Evolutionary conservation across 2,329 filamentous ascomycete species (phyloP).

Genomic region (Diaporthe helianthi): DNA sequence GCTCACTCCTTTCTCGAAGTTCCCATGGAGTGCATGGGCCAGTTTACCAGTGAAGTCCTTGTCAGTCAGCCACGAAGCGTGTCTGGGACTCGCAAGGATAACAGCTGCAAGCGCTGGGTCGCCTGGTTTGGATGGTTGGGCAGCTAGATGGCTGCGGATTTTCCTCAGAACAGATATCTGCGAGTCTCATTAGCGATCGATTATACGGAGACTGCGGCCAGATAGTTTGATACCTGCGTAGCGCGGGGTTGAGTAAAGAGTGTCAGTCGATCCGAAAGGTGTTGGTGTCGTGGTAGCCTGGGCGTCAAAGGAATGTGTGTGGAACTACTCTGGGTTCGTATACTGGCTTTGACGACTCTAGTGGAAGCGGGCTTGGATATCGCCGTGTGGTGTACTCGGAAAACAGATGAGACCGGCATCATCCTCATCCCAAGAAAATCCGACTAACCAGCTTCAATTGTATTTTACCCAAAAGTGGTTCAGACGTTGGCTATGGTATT

Average conservation of each 20-base stretch:
- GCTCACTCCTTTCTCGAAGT: conserved; percentile 31
- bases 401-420: neutral
- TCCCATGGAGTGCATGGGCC: conserved; percentile 5
- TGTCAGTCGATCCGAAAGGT: neutral
- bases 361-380: neutral
- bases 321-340: conserved; percentile 7
- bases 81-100: conserved; percentile 56
- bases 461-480: neutral
- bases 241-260: conserved; percentile 5
- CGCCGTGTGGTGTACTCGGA: neutral
- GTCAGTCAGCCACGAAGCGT: conserved; percentile 57
- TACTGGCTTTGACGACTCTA: neutral
- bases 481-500: neutral
- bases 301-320: neutral
- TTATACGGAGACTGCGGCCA: neutral
- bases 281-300: neutral
- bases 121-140: neutral
- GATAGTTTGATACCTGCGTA: conserved; percentile 4
- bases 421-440: neutral
- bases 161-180: conserved; percentile 3
- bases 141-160: neutral
- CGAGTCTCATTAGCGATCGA: neutral
- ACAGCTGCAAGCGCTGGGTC: conserved; percentile 49
- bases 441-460: neutral
- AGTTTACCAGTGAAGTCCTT: conserved; percentile 45